Evolutionary conservation across 805 yeast genomes (phyloP).

Genomic region (Nakazawaea populi): DNA sequence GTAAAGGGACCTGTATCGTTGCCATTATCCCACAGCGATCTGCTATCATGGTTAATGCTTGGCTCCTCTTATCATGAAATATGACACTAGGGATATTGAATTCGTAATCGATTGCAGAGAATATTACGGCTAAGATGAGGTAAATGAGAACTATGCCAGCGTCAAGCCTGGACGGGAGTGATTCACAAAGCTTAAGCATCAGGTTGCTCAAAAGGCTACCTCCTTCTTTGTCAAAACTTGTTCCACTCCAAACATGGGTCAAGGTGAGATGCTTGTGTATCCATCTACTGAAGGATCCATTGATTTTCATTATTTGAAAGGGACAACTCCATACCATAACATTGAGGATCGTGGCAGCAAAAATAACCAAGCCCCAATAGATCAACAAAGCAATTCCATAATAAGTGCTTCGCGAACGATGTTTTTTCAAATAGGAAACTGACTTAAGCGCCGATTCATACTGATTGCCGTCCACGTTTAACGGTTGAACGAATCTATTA

Average conservation of each 20-base stretch:
- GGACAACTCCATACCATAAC: slow-evolving; percentile 31
- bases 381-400: slow-evolving; percentile 22
- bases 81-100: slow-evolving; percentile 23
- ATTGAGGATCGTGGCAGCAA: slow-evolving; percentile 21
- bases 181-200: slow-evolving; percentile 12
- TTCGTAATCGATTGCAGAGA: slow-evolving; percentile 24
- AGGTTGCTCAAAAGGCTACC: background rate
- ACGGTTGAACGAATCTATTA: background rate
- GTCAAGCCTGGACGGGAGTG: slow-evolving; percentile 28
- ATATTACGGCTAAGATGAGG: slow-evolving; percentile 18
- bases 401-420: slow-evolving; percentile 23
- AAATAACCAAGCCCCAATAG: slow-evolving; percentile 26
- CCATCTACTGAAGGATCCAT: slow-evolving; percentile 21
- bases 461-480: slow-evolving; percentile 13
- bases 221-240: slow-evolving; percentile 5
- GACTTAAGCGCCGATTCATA: slow-evolving; percentile 22
- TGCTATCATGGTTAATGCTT: slow-evolving; percentile 26
- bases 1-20: slow-evolving; percentile 29
- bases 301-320: slow-evolving; percentile 16
- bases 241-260: slow-evolving; percentile 21
- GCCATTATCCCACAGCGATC: slow-evolving; percentile 44
- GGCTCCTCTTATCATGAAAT: slow-evolving; percentile 23
- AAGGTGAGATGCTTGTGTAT: slow-evolving; percentile 25
- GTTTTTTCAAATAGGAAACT: slow-evolving; percentile 20
- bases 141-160: slow-evolving; percentile 23